Evolutionary conservation across 345 rosid species (phyloP).

Genomic region (Schrenkiella parvula): DNA sequence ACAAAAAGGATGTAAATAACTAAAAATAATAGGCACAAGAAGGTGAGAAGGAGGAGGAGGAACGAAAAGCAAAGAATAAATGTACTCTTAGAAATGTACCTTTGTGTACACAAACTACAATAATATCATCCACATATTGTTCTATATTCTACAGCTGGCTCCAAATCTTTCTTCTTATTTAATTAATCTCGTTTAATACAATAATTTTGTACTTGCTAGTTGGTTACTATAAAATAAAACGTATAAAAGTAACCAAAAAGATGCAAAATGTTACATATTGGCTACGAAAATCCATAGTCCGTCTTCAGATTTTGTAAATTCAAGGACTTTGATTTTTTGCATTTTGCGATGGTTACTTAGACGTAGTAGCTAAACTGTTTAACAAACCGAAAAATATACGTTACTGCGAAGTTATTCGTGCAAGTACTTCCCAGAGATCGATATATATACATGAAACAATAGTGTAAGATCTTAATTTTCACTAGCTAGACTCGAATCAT

Average conservation of each 20-base stretch:
- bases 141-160: conserved; percentile 31
- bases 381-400: background rate
- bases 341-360: background rate
- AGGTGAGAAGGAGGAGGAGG: background rate
- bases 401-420: background rate
- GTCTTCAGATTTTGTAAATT: background rate
- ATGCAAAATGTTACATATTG: background rate
- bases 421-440: background rate
- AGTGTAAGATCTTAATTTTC: background rate
- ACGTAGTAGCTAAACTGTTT: background rate
- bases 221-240: background rate
- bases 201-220: background rate
- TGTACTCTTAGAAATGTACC: conserved; percentile 28
- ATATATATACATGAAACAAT: background rate
- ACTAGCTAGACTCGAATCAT: background rate
- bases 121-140: conserved; percentile 15
- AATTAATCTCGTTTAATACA: background rate
- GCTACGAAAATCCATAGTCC: background rate
- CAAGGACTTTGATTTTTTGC: background rate
- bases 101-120: conserved; percentile 32
- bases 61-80: conserved; percentile 24
- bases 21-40: conserved; percentile 6
- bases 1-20: background rate
- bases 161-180: conserved; percentile 1
- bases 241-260: background rate